Percentiles rank a stretch among this genome's conserved stretches.
Conservation (phyloP, 345 rosid species). For the Arabis alpina region DNA sequence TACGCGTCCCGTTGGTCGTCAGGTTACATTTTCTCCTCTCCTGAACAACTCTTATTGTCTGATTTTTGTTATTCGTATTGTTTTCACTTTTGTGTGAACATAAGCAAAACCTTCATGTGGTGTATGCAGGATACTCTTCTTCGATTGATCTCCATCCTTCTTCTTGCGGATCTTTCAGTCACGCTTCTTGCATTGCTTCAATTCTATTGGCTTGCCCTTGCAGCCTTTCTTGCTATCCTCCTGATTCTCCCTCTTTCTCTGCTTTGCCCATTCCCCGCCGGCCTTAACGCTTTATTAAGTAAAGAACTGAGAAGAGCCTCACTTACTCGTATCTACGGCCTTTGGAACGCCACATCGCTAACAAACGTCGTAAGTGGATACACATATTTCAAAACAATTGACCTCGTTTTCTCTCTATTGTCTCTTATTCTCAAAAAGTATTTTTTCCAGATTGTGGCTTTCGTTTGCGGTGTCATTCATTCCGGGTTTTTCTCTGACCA, state of each 20-base stretch:
- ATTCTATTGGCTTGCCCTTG: conserved; percentile 93
- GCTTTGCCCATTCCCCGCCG: conserved; percentile 95
- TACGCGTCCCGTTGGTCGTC: conserved; percentile 86
- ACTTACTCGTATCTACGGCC: conserved; percentile 83
- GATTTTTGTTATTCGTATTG: background rate
- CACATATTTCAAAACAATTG: background rate
- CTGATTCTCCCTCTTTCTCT: conserved; percentile 88
- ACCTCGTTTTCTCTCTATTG: background rate
- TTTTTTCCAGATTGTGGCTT: conserved; percentile 80
- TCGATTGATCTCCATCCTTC: conserved; percentile 77
- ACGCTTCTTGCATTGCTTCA: conserved; percentile 85
- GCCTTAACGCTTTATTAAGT: conserved; percentile 92
- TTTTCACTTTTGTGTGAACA: background rate
- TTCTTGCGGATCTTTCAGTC: conserved; percentile 82
- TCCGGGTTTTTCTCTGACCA: conserved; percentile 54
- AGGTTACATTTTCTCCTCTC: conserved; percentile 55
- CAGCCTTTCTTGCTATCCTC: conserved; percentile 80
- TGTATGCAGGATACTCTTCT: conserved; percentile 78
- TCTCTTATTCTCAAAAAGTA: conserved; percentile 19
- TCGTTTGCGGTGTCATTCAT: conserved; percentile 67
- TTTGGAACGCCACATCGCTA: conserved; percentile 91
- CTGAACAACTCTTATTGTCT: background rate
- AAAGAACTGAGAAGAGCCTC: conserved; percentile 91
- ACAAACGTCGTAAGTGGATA: conserved; percentile 77
- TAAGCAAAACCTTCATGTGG: conserved; percentile 1